These are phyloP conservation scores for Laguncularia racemosa DNA, from an alignment of 345 rosid genomes.

Conservation along the genomic window DNA sequence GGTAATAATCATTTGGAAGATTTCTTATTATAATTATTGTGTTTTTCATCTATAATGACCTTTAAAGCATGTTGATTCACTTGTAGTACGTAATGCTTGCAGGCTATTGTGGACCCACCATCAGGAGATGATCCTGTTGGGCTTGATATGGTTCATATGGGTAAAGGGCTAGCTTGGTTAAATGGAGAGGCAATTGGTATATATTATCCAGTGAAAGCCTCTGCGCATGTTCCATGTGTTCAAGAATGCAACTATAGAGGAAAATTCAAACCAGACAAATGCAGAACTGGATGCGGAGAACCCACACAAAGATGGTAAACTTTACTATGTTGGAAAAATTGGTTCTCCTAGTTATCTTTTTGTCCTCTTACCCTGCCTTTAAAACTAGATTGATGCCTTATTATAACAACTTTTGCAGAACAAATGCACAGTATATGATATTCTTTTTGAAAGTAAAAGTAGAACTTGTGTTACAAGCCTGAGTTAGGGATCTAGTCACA, in stretches of 20 bases:
- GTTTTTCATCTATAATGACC: background rate
- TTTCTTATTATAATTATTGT: background rate
- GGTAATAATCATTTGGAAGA: constrained; percentile 29
- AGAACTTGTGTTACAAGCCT: too few species aligned
- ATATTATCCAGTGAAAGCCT: constrained; percentile 62
- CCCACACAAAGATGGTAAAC: constrained; percentile 93
- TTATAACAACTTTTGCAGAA: too few species aligned
- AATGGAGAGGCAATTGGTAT: constrained; percentile 97
- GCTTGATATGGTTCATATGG: constrained; percentile 84
- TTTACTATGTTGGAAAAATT: background rate
- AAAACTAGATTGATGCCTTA: too few species aligned
- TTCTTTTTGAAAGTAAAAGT: too few species aligned
- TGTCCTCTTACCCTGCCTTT: too few species aligned
- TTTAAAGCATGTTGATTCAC: background rate
- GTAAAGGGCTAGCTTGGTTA: constrained; percentile 96
- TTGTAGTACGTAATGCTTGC: constrained; percentile 3
- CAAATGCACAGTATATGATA: too few species aligned
- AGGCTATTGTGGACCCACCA: constrained; percentile 76
- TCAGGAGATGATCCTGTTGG: constrained; percentile 81
- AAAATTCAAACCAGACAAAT: constrained; percentile 69
- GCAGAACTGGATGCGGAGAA: constrained; percentile 82
- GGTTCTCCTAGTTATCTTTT: too few species aligned
- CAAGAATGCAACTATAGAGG: constrained; percentile 76
- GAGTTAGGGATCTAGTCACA: too few species aligned
- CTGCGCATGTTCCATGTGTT: constrained; percentile 41